These are phyloP conservation scores for Pseudogymnoascus sp. DNA, from an alignment of 2,329 filamentous ascomycete genomes.

Conservation along the genomic window DNA sequence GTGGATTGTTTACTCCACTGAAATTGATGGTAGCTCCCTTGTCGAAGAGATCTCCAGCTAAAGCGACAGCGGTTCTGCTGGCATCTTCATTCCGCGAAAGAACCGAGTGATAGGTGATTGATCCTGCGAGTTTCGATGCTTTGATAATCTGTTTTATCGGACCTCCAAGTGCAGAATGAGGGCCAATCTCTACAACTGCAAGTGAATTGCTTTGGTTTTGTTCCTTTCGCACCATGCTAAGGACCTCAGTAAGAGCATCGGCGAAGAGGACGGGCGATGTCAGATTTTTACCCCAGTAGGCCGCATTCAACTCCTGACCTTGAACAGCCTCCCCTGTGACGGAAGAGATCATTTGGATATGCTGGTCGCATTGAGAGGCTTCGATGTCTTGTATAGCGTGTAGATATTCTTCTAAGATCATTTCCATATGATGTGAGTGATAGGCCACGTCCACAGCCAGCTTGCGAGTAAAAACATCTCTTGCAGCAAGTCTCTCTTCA, in stretches of 20 bases:
- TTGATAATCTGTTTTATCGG: conserved; percentile 26
- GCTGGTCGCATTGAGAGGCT: background rate
- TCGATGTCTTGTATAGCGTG: background rate
- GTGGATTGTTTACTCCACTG: background rate
- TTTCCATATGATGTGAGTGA: conserved; percentile 29
- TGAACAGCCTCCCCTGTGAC: conserved; percentile 12
- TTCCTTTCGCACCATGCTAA: background rate
- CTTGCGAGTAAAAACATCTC: conserved; percentile 16
- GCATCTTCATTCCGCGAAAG: conserved; percentile 16
- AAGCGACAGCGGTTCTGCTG: conserved; percentile 12
- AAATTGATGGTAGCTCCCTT: conserved; percentile 10
- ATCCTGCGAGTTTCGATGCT: background rate
- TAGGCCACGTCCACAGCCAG: conserved; percentile 23
- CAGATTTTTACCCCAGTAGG: conserved; percentile 40
- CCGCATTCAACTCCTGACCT: conserved; percentile 1
- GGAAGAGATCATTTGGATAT: background rate
- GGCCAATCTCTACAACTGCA: conserved; percentile 20
- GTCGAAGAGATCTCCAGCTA: conserved; percentile 14
- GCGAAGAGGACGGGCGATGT: conserved; percentile 35
- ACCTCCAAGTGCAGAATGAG: conserved; percentile 30
- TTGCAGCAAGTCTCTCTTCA: conserved; percentile 12
- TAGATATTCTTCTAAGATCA: conserved; percentile 22
- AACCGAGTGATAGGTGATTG: conserved; percentile 11
- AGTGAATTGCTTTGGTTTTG: background rate
- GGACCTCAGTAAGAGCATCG: conserved; percentile 6